A percentile compares a stretch with the other conserved stretches of the same genome.
These are phyloP conservation scores for Leucogyrophana mollusca DNA, from an alignment of 768 basidiomycete genomes.

Conservation along the genomic window DNA sequence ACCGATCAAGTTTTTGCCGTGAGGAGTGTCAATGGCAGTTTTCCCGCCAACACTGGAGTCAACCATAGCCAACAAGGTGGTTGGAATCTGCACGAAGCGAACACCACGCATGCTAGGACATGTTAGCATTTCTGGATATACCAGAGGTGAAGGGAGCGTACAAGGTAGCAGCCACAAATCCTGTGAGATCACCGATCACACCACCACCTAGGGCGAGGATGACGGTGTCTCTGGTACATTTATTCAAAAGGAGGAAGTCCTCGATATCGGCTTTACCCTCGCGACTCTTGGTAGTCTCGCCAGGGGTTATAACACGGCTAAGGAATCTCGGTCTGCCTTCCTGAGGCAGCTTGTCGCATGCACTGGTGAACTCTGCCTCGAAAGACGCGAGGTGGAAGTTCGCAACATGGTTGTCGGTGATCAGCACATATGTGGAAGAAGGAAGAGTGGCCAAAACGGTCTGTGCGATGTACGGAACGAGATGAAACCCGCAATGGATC, in stretches of 20 bases:
- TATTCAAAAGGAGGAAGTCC: conserved; percentile 84
- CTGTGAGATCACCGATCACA: conserved; percentile 94
- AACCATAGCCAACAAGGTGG: conserved; percentile 96
- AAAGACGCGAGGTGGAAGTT: conserved; percentile 73
- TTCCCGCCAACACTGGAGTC: conserved; percentile 98
- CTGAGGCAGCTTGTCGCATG: conserved; percentile 22
- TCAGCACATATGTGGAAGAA: conserved; percentile 84
- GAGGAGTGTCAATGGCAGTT: conserved; percentile 98
- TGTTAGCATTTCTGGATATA: no score
- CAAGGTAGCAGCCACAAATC: conserved; percentile 98
- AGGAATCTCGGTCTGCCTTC: conserved; percentile 63
- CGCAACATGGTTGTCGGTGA: conserved; percentile 92
- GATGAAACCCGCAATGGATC: conserved; percentile 93
- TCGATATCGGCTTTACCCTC: conserved; percentile 92
- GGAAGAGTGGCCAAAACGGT: conserved; percentile 71
- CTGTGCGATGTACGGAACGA: conserved; percentile 78
- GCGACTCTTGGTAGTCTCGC: conserved; percentile 90
- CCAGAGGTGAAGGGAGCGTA: conserved; percentile 39
- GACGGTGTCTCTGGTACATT: conserved; percentile 92
- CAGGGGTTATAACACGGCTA: conserved; percentile 78
- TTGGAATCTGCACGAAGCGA: conserved; percentile 93
- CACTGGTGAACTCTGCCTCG: conserved; percentile 57
- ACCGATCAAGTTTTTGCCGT: conserved; percentile 97
- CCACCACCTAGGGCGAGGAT: conserved; percentile 94
- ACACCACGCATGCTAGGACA: conserved; percentile 89